Evolutionary conservation across 2,329 filamentous ascomycete species (phyloP), one percentile per base, ranked within the genome.

Genomic region (Leptosphaerulina australis): DNA sequence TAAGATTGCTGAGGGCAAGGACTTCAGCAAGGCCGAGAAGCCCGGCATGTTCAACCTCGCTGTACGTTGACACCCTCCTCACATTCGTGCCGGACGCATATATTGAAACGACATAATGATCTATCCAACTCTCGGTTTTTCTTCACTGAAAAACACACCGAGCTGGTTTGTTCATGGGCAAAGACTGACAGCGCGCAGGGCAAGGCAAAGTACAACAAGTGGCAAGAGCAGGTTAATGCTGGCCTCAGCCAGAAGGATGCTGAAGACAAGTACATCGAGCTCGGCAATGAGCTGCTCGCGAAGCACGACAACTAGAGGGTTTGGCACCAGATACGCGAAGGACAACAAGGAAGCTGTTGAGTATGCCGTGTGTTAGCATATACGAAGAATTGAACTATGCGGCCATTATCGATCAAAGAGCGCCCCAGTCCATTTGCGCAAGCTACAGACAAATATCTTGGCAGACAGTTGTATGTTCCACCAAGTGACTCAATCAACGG

Each of bases 191-290:
- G 12, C n/a, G 15, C 14, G 36, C 64, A 91, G 88, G 85, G 79
- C 76, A 95, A 94, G 79, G 84, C 84, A 66, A 96, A 95, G 82
- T 83, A 86, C 77, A 82, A 80, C 65, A 84, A 87, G 45, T 96
- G 91, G 91, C 77, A 90, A 76, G 81, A 85, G 69, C 67, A 85
- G 56, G 82, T 84, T 66, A 83, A 91, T 55, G 81, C 85, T 53
- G 83, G 81, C 40, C 70, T 85, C 60, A 83, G 81, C 7, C 68
- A 82, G 55, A 81, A 87, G 58, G 74, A 85, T 59, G 91, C 91
- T 15, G 88, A 95, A 82, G 80, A 84, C 71, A 78, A 82, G 69
- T 97, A 96, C 76, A 82, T 95, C 65, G 79, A 80, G 62, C 77
- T 87, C 55, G 84, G 94, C 58, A 85, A 91, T 74, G 73, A 79